Conservation (phyloP, 2,329 filamentous ascomycete species). For the Aspergillus sclerotialis region DNA sequence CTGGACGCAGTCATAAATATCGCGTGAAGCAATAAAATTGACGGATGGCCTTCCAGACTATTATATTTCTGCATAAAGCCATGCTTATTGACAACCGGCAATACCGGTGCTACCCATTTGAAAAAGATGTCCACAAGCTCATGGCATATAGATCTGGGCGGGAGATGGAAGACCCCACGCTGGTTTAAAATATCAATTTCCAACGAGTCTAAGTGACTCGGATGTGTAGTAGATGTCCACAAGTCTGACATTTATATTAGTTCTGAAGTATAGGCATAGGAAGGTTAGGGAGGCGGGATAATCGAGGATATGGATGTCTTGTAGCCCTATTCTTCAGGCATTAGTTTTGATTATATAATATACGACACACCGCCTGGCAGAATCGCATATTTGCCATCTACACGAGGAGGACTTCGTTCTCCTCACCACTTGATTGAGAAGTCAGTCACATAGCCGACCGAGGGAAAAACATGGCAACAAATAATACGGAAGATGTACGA, state of each 20-base stretch:
- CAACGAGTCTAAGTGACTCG: constrained; percentile 5
- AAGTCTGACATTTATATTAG: too few relatives aligned
- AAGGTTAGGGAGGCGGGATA: too few relatives aligned
- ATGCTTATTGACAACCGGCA: constrained; percentile 7
- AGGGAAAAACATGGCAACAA: constrained; percentile 15
- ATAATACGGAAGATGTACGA: constrained; percentile 5
- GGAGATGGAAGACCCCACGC: constrained; percentile 8
- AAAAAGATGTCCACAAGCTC: constrained; percentile 8
- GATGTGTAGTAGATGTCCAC: too few relatives aligned
- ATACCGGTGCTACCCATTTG: constrained; percentile 7
- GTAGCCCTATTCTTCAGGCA: neutral
- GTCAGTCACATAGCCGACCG: neutral
- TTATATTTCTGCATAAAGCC: constrained; percentile 8
- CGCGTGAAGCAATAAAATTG: constrained; percentile 8
- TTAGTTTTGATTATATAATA: neutral
- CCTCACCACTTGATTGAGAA: too few relatives aligned
- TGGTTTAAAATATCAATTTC: constrained; percentile 8
- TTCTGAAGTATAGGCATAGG: too few relatives aligned
- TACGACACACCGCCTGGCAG: constrained; percentile 17
- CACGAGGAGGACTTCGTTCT: too few relatives aligned
- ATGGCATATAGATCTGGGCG: constrained; percentile 2
- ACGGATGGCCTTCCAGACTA: constrained; percentile 1
- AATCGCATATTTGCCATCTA: constrained; percentile 12
- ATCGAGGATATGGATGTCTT: neutral
- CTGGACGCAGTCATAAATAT: constrained; percentile 9